A percentile compares a stretch with the other conserved stretches of the same genome.
Conservation (phyloP, 208 protist species). For the Trypanosoma mega region DNA sequence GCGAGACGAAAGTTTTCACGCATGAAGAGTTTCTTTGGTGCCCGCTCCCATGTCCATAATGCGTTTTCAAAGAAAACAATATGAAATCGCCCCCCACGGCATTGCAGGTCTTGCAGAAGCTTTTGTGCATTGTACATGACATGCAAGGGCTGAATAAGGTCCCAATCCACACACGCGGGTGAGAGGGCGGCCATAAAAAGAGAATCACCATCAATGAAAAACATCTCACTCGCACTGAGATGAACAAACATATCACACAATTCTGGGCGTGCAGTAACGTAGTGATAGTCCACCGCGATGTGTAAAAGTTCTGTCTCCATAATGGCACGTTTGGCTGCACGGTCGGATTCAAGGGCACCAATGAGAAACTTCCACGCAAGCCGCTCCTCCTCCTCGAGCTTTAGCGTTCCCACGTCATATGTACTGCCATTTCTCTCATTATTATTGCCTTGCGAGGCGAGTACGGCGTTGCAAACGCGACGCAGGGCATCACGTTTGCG, state of each 20-base stretch:
- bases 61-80: slow-evolving; percentile 82
- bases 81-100: slow-evolving; percentile 77
- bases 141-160: slow-evolving; percentile 85
- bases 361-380: slow-evolving; percentile 84
- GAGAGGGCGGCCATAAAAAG: slow-evolving; percentile 85
- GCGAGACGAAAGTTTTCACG: slow-evolving; percentile 65
- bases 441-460: not conserved
- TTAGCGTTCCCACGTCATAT: slow-evolving; percentile 42
- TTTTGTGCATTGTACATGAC: slow-evolving; percentile 84
- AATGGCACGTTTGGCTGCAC: slow-evolving; percentile 21
- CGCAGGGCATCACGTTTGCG: slow-evolving; percentile 42
- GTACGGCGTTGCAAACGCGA: slow-evolving; percentile 31
- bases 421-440: not conserved
- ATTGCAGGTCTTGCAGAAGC: slow-evolving; percentile 66
- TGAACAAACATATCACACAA: slow-evolving; percentile 91
- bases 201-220: slow-evolving; percentile 92
- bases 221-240: slow-evolving; percentile 85
- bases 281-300: slow-evolving; percentile 66
- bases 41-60: slow-evolving; percentile 74
- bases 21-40: slow-evolving; percentile 78
- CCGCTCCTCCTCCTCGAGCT: slow-evolving; percentile 58
- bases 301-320: slow-evolving; percentile 50
- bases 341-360: slow-evolving; percentile 25
- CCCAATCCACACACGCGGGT: slow-evolving; percentile 79
- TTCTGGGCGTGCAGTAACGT: slow-evolving; percentile 73